Conservation (phyloP, 306 rosid genomes). For the Sechiopsis laciniata region DNA sequence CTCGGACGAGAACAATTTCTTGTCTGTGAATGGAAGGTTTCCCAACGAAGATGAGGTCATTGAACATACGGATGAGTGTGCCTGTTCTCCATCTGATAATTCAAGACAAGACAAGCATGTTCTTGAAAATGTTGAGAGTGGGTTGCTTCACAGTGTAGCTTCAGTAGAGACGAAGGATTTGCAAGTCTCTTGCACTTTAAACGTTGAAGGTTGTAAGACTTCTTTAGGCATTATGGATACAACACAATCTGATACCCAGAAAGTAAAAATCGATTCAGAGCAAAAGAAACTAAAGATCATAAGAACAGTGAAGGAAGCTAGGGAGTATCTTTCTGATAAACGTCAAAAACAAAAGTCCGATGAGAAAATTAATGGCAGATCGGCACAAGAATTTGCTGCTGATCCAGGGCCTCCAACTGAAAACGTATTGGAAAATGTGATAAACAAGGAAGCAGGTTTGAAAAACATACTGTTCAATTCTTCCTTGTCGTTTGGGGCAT, state of each 20-base stretch:
- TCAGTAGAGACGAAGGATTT: slow-evolving; percentile 23
- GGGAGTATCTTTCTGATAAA: slow-evolving; percentile 60
- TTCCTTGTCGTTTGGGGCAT: slow-evolving; percentile 30
- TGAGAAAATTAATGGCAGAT: slow-evolving; percentile 26
- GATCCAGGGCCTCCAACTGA: slow-evolving; percentile 33
- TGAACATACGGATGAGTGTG: slow-evolving; percentile 26
- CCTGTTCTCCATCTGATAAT: slow-evolving; percentile 22
- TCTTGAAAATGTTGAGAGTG: slow-evolving; percentile 25
- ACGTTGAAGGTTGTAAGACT: slow-evolving; percentile 27
- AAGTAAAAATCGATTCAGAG: slow-evolving; percentile 28
- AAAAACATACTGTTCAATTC: slow-evolving; percentile 22
- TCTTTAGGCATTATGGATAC: slow-evolving; percentile 26
- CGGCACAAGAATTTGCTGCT: slow-evolving; percentile 26
- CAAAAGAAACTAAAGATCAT: slow-evolving; percentile 55
- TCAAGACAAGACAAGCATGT: slow-evolving; percentile 24
- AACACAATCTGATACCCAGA: slow-evolving; percentile 23
- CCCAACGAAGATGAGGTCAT: slow-evolving; percentile 27
- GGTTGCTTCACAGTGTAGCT: slow-evolving; percentile 25
- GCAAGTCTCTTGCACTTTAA: slow-evolving; percentile 23
- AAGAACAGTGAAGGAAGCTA: slow-evolving; percentile 78
- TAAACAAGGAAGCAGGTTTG: slow-evolving; percentile 24
- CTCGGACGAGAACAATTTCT: slow-evolving; percentile 28
- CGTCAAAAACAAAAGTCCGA: slow-evolving; percentile 35
- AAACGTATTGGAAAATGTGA: slow-evolving; percentile 27
- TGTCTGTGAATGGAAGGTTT: slow-evolving; percentile 26